Percentiles rank a stretch among this genome's conserved stretches.
phyloP scores from a whole-genome alignment of 371 early-diverging fungal species.

The Blakeslea trispora region DNA sequence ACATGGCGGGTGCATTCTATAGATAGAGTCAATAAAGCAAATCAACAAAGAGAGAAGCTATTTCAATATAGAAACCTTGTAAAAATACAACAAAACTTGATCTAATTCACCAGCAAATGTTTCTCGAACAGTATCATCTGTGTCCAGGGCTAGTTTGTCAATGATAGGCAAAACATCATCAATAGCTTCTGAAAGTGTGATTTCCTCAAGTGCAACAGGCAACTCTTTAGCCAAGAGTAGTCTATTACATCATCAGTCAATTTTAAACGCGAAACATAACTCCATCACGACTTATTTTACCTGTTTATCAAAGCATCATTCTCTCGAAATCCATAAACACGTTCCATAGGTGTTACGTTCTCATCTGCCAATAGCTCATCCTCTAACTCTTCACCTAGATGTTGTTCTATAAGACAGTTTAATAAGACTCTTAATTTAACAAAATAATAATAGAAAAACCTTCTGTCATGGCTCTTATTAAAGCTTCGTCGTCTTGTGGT shows the following conservation, averaged over 20 bases:
- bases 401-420: constrained; percentile 11
- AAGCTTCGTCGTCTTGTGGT: neutral
- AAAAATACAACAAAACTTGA: constrained; percentile 53
- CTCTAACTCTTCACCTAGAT: constrained; percentile 43
- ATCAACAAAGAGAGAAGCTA: neutral
- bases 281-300: constrained; percentile 22
- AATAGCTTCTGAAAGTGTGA: constrained; percentile 47
- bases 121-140: constrained; percentile 55
- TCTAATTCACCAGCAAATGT: constrained; percentile 55
- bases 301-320: constrained; percentile 53
- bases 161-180: constrained; percentile 51
- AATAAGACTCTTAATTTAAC: neutral
- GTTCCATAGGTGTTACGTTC: constrained; percentile 48
- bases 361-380: constrained; percentile 51
- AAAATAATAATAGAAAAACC: neutral
- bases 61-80: constrained; percentile 50
- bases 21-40: neutral
- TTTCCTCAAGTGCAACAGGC: constrained; percentile 38
- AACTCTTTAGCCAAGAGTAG: constrained; percentile 29
- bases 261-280: neutral
- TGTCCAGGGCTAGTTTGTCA: constrained; percentile 44
- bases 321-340: constrained; percentile 49
- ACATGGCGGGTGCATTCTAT: constrained; percentile 22
- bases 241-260: constrained; percentile 6
- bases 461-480: constrained; percentile 6